These are phyloP conservation scores for Lathyrus aphaca DNA, from an alignment of 306 rosid genomes.

Conservation along the genomic window DNA sequence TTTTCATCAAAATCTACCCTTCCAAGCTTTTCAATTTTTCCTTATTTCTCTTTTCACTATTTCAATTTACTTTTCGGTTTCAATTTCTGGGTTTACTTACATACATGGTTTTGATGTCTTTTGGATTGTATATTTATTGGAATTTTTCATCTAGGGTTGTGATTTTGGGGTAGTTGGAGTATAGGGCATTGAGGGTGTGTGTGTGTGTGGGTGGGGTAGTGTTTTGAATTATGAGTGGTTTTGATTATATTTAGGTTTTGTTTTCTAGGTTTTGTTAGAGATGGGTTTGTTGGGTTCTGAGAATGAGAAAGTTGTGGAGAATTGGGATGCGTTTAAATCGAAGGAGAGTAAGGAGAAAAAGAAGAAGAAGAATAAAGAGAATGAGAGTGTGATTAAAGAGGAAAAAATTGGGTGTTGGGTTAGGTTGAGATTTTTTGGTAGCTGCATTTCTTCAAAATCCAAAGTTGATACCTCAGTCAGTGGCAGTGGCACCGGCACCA, in stretches of 20 bases:
- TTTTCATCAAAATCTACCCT: slow-evolving; percentile 40
- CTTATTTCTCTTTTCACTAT: not conserved
- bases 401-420: slow-evolving; percentile 80
- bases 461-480: slow-evolving; percentile 91
- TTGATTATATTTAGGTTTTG: slow-evolving; percentile 52
- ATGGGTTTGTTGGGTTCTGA: slow-evolving; percentile 77
- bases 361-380: slow-evolving; percentile 59
- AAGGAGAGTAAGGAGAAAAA: slow-evolving; percentile 69
- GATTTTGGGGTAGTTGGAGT: slow-evolving; percentile 27
- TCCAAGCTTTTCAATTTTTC: slow-evolving; percentile 17
- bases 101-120: slow-evolving; percentile 32
- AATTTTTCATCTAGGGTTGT: slow-evolving; percentile 38
- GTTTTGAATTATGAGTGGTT: slow-evolving; percentile 40
- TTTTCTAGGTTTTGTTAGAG: slow-evolving; percentile 48
- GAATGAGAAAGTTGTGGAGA: slow-evolving; percentile 71
- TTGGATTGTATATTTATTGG: slow-evolving; percentile 27
- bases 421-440: slow-evolving; percentile 69
- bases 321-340: slow-evolving; percentile 71
- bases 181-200: slow-evolving; percentile 40
- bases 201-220: not conserved
- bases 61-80: slow-evolving; percentile 46
- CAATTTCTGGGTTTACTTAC: slow-evolving; percentile 19
- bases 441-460: slow-evolving; percentile 99
- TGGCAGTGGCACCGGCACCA: slow-evolving; percentile 82
- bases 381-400: slow-evolving; percentile 57